phyloP scores from a whole-genome alignment of 2,329 filamentous ascomycete genomes.

The Westerdykella aurantiaca region DNA sequence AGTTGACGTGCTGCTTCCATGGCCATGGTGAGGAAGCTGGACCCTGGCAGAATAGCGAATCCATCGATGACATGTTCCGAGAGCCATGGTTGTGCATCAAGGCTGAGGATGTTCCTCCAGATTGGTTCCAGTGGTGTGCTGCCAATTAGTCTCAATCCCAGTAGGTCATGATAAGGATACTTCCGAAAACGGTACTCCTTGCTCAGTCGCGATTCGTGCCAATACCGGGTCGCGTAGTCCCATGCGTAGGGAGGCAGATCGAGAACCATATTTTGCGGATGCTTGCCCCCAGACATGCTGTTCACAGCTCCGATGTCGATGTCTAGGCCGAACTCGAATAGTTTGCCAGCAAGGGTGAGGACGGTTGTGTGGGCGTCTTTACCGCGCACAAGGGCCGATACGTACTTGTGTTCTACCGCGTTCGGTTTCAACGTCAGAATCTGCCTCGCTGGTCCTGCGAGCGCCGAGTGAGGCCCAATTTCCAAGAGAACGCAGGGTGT shows the following conservation, averaged over 20 bases:
- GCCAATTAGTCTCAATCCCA: constrained; percentile 5
- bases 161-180: constrained; percentile 7
- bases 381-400: neutral
- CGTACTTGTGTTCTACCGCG: neutral
- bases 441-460: constrained; percentile 6
- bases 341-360: neutral
- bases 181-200: constrained; percentile 3
- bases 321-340: neutral
- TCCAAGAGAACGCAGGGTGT: constrained; percentile 2
- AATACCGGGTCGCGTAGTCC: constrained; percentile 22
- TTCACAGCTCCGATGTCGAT: neutral
- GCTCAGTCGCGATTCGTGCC: constrained; percentile 13
- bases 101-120: constrained; percentile 4
- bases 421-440: neutral
- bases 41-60: constrained; percentile 12
- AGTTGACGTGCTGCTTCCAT: constrained; percentile 3
- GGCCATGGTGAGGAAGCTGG: constrained; percentile 1
- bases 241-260: constrained; percentile 24
- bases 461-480: constrained; percentile 5
- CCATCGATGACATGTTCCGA: constrained; percentile 6
- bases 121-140: constrained; percentile 6
- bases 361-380: neutral
- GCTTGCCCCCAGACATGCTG: neutral
- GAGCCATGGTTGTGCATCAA: constrained; percentile 5
- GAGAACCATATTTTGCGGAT: neutral